phyloP scores from a whole-genome alignment of 345 rosid species.

The Psidium guajava region DNA sequence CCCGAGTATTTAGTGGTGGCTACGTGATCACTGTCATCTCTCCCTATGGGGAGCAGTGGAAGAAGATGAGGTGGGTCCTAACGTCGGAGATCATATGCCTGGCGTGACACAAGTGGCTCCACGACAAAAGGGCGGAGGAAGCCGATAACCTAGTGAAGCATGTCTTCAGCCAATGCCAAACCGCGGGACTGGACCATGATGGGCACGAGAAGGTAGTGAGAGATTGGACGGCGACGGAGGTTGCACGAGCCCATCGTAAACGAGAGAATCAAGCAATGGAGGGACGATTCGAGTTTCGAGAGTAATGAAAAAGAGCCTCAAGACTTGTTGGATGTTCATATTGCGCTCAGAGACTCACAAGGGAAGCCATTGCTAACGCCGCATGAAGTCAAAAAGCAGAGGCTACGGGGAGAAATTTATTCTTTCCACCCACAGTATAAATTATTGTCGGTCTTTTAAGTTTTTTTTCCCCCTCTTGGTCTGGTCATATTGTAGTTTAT shows the following conservation, averaged over 20 bases:
- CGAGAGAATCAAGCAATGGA: constrained; percentile 12
- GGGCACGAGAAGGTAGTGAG: constrained; percentile 5
- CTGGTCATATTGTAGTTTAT: too few relatives aligned
- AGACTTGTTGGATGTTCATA: background rate
- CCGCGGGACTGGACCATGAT: constrained; percentile 4
- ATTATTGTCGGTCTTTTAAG: background rate
- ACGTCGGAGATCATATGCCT: constrained; percentile 11
- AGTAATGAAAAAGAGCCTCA: background rate
- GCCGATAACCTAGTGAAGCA: constrained; percentile 29
- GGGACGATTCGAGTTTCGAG: background rate
- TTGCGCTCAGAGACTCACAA: background rate
- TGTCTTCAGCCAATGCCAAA: constrained; percentile 14
- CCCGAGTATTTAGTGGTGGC: constrained; percentile 1
- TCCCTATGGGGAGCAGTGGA: constrained; percentile 22
- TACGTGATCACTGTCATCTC: constrained; percentile 1
- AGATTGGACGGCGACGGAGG: background rate
- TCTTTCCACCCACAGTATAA: background rate
- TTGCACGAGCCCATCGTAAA: background rate
- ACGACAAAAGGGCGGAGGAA: constrained; percentile 21
- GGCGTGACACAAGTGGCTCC: constrained; percentile 13
- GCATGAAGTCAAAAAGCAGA: background rate
- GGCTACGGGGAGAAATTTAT: background rate
- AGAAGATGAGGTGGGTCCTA: constrained; percentile 30
- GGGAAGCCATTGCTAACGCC: background rate
- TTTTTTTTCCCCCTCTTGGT: too few relatives aligned